Base-by-base conservation (phyloP, 2,329 filamentous ascomycete species). In the Botrytis elliptica region DNA sequence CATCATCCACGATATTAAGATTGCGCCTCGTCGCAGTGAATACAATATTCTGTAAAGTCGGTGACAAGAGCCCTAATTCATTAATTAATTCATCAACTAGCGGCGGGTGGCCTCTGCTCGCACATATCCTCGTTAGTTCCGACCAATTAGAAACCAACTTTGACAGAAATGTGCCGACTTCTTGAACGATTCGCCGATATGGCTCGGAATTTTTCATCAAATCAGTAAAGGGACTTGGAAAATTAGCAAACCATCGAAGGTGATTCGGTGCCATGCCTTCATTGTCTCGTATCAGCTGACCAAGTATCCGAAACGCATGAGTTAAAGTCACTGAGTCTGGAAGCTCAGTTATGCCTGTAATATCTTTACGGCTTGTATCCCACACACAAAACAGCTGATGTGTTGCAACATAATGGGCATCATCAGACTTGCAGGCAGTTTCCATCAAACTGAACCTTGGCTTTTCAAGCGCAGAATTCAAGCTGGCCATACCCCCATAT, bases 301-400 rank as follows among this genome's bases (percentile, higher is more conserved):
- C 80, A 42, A 89, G 75, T 22, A 84, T 76, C 18, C 74, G 74
- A 44, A 84, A 79, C 0, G 82, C 82, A 70, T 75, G 60, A 12
- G 74, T 74, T 5, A 84, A 70, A 33, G 76, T 73, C 18, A 44
- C 70, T 38, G 66, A 16, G 29, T 75, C 60, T 38, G 77, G 77
- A 64, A 84, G 79, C 1, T 82, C 81, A 20, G 85, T 78, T 4
- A 84, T 75, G 20, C 69, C 77, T 25, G 85, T 55, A 33, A 81
- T 62, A 49, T 77, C 74, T 25, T 72, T 55, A 46, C 66, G 76
- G 55, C 77, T 69, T 22, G 74, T 46, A 73, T 80, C 85, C 85
- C 87, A 88, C 33, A 87, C 78, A 78, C 90, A 92, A 80, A 89
- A 90, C 2, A 91, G 74, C 78, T 93, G 91, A 79, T 93, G 91